phyloP scores from a whole-genome alignment of 768 basidiomycete genomes.

The Auriscalpium orientale region DNA sequence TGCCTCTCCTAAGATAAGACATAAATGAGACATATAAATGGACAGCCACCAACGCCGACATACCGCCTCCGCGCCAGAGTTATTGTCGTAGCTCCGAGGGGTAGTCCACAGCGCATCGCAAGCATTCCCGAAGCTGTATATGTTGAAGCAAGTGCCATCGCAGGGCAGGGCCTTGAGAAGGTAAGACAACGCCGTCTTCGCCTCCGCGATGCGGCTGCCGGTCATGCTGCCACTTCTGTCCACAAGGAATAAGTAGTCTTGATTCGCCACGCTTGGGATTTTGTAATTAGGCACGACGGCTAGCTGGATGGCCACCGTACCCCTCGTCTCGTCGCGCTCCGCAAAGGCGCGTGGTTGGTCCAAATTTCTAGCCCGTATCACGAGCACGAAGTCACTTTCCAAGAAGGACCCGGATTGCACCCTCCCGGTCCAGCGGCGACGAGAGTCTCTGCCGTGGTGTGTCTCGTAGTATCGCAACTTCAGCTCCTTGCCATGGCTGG shows the following conservation, averaged over 20 bases:
- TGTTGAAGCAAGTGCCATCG: conserved; percentile 40
- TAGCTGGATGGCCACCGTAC: conserved; percentile 43
- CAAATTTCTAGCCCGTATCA: conserved; percentile 39
- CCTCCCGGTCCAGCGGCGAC: conserved; percentile 32
- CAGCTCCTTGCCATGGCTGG: conserved; percentile 35
- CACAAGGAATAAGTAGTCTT: conserved; percentile 56
- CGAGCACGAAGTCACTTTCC: conserved; percentile 42
- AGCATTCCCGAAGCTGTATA: conserved; percentile 43
- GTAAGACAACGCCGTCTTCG: conserved; percentile 38
- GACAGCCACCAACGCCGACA: conserved; percentile 13
- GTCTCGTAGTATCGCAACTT: conserved; percentile 27
- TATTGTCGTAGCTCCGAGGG: conserved; percentile 26
- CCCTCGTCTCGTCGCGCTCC: conserved; percentile 27
- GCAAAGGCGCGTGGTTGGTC: conserved; percentile 52
- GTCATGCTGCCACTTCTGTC: conserved; percentile 54
- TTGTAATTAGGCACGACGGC: conserved; percentile 47
- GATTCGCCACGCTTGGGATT: conserved; percentile 32
- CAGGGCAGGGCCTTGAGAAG: conserved; percentile 43
- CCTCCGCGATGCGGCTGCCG: conserved; percentile 33
- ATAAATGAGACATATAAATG: neutral
- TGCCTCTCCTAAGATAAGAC: conserved; percentile 27
- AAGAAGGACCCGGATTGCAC: conserved; percentile 37
- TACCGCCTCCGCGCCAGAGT: conserved; percentile 30
- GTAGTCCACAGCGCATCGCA: conserved; percentile 27
- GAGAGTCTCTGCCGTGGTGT: conserved; percentile 27